phyloP scores from a whole-genome alignment of 441 rosid species.

The Viola pubescens region DNA sequence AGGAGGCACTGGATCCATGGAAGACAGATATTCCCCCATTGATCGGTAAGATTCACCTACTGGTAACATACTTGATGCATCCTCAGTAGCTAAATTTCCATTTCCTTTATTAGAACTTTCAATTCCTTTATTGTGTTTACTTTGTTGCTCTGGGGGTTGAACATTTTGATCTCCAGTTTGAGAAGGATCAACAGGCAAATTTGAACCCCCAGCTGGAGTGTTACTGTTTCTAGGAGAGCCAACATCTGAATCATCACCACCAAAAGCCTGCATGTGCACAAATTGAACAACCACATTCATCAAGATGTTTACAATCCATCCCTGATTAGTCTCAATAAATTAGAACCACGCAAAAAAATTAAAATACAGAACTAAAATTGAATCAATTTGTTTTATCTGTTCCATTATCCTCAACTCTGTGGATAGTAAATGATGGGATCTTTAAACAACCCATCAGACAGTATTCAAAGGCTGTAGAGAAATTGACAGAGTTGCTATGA shows the following conservation, averaged over 20 bases:
- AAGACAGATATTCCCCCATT: conserved; percentile 66
- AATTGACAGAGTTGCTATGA: not conserved
- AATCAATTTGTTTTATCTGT: not conserved
- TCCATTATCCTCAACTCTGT: not conserved
- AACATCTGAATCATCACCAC: conserved; percentile 74
- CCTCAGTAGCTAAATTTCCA: conserved; percentile 39
- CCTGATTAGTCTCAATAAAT: conserved; percentile 6
- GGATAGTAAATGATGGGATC: not conserved
- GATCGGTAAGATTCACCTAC: conserved; percentile 56
- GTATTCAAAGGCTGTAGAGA: not conserved
- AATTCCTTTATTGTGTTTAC: conserved; percentile 45
- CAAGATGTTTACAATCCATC: conserved; percentile 5
- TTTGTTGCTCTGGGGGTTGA: conserved; percentile 45
- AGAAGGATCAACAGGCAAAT: conserved; percentile 35
- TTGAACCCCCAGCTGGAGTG: conserved; percentile 40
- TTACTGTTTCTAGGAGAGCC: conserved; percentile 53
- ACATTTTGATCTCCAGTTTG: conserved; percentile 38
- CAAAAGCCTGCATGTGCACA: conserved; percentile 58
- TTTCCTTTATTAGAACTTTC: conserved; percentile 46
- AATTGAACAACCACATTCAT: conserved; percentile 8
- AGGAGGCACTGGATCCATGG: conserved; percentile 52
- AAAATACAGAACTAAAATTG: not conserved
- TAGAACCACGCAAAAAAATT: conserved; percentile 1
- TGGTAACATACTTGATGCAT: conserved; percentile 37
- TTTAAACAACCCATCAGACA: not conserved